A percentile compares a stretch with the other conserved stretches of the same genome.
phyloP scores from a whole-genome alignment of 306 rosid genomes.

The Castanea mollissima region DNA sequence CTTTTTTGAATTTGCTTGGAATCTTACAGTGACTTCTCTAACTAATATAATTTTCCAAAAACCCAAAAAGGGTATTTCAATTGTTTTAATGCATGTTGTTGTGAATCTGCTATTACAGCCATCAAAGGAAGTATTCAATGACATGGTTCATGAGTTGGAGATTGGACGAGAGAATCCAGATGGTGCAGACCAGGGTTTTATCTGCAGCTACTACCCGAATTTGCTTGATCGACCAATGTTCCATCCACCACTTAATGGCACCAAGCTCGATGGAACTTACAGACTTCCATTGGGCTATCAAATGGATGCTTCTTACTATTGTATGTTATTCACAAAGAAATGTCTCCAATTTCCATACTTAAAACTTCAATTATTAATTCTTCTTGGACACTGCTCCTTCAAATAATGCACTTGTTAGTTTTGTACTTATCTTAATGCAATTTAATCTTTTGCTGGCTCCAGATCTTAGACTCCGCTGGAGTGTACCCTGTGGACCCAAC shows the following conservation, averaged over 20 bases:
- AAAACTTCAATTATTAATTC: background rate
- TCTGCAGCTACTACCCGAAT: slow-evolving; percentile 82
- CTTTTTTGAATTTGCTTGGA: background rate
- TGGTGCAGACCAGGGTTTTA: slow-evolving; percentile 99
- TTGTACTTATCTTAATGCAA: background rate
- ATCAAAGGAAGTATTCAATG: slow-evolving; percentile 66
- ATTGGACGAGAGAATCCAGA: slow-evolving; percentile 80
- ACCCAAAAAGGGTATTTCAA: background rate
- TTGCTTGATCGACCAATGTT: slow-evolving; percentile 82
- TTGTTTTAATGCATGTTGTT: slow-evolving; percentile 6
- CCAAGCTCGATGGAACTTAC: slow-evolving; percentile 75
- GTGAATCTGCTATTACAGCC: slow-evolving; percentile 56
- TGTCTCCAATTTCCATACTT: background rate
- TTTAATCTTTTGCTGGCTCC: slow-evolving; percentile 1
- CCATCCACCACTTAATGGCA: slow-evolving; percentile 60
- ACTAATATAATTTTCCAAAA: background rate
- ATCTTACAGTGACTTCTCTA: background rate
- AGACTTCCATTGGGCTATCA: slow-evolving; percentile 96
- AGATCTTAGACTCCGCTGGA: slow-evolving; percentile 90
- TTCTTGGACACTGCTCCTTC: background rate
- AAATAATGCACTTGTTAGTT: background rate
- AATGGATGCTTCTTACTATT: slow-evolving; percentile 97
- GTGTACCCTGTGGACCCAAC: slow-evolving; percentile 95
- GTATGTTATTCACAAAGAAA: slow-evolving; percentile 38
- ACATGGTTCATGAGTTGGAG: slow-evolving; percentile 67